A percentile compares a stretch with the other conserved stretches of the same genome.
phyloP scores from a whole-genome alignment of 2,329 filamentous ascomycete species.

The Aspergillus puulaauensis region DNA sequence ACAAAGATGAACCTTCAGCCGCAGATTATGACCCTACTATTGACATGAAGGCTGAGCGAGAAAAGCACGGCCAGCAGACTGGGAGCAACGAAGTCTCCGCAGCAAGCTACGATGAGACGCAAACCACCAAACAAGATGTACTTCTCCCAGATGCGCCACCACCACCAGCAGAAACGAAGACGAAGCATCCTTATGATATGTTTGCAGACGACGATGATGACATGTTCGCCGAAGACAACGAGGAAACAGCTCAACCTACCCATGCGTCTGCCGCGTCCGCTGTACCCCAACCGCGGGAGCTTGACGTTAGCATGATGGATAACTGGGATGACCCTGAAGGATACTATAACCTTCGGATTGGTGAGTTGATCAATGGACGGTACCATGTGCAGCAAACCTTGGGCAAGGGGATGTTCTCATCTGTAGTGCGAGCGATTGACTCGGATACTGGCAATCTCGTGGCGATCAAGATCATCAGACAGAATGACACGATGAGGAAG shows the following conservation, averaged over 20 bases:
- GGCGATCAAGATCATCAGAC: conserved; percentile 96
- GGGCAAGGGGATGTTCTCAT: conserved; percentile 94
- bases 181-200: conserved; percentile 61
- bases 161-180: conserved; percentile 41
- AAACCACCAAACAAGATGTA: conserved; percentile 53
- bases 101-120: conserved; percentile 59
- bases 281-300: conserved; percentile 55
- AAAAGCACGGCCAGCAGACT: conserved; percentile 66
- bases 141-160: conserved; percentile 43
- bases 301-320: conserved; percentile 76
- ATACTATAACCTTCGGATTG: conserved; percentile 92
- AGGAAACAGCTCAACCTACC: conserved; percentile 50
- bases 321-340: conserved; percentile 93
- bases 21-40: conserved; percentile 87
- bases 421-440: conserved; percentile 86
- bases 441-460: conserved; percentile 73
- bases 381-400: conserved; percentile 87
- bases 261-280: conserved; percentile 51
- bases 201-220: conserved; percentile 68
- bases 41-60: conserved; percentile 83
- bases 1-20: conserved; percentile 78
- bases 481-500: conserved; percentile 89
- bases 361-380: conserved; percentile 83
- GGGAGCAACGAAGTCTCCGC: conserved; percentile 57
- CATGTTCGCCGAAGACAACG: conserved; percentile 81